Evolutionary conservation across 2,329 filamentous ascomycete species (phyloP).

Genomic region (Akanthomyces muscarius): DNA sequence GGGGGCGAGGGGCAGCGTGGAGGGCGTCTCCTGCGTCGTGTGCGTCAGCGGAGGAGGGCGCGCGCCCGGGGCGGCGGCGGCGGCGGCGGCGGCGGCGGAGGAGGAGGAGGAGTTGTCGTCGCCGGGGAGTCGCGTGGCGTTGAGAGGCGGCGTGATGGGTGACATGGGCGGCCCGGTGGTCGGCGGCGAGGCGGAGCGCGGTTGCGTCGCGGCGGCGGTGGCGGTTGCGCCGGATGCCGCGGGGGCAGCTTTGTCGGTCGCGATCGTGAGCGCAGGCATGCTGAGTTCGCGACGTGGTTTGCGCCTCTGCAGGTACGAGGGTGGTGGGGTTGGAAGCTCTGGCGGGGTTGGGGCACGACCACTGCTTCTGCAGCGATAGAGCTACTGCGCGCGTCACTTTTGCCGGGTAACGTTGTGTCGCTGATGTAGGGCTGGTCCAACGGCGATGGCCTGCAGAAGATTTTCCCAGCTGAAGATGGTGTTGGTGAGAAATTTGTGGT

Average conservation of each 20-base stretch:
- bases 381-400: background rate
- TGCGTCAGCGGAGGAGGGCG: constrained; percentile 36
- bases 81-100: background rate
- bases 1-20: constrained; percentile 40
- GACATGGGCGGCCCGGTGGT: constrained; percentile 46
- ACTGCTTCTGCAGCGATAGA: background rate
- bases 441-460: background rate
- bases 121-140: constrained; percentile 32
- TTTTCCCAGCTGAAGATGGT: background rate
- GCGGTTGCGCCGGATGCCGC: background rate
- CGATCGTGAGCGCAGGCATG: constrained; percentile 13
- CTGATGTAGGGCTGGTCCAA: background rate
- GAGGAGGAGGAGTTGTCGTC: constrained; percentile 10
- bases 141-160: constrained; percentile 50
- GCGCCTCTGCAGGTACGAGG: background rate
- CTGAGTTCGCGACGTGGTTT: background rate
- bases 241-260: background rate
- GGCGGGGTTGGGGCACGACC: background rate
- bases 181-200: constrained; percentile 44
- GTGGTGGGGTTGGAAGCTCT: background rate
- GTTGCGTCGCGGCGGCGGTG: constrained; percentile 19
- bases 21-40: constrained; percentile 38
- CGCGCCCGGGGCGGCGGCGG: background rate
- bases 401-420: background rate
- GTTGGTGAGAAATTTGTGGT: constrained; percentile 1